Conservation (phyloP, 176 grass and related monocot genomes). For the Zizania latifolia region DNA sequence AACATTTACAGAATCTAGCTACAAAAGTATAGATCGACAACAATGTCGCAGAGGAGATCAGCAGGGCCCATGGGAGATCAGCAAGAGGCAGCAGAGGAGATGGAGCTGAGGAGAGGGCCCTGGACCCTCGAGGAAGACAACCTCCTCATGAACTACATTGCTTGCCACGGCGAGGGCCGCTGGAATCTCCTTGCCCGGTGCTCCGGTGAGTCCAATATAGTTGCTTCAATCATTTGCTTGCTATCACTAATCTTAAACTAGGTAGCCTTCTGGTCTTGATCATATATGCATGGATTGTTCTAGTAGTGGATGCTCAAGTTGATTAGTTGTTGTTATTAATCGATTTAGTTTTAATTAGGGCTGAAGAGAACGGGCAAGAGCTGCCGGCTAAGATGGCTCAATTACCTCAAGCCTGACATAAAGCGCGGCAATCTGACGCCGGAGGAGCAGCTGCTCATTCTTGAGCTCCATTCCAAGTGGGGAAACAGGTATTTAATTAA, state of each 20-base stretch:
- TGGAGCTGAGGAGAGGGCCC: slow-evolving; percentile 70
- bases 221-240: no score
- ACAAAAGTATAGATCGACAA: slow-evolving; percentile 10
- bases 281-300: no score
- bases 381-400: slow-evolving; percentile 79
- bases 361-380: slow-evolving; percentile 93
- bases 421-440: slow-evolving; percentile 76
- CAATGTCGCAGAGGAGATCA: slow-evolving; percentile 70
- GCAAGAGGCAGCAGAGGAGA: slow-evolving; percentile 50
- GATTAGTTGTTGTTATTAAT: no score
- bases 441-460: slow-evolving; percentile 86
- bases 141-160: slow-evolving; percentile 92
- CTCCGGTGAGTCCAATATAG: slow-evolving; percentile 61
- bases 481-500: slow-evolving; percentile 56
- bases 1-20: neutral
- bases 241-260: no score
- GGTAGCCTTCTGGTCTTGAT: no score
- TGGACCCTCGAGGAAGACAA: slow-evolving; percentile 89
- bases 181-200: slow-evolving; percentile 88
- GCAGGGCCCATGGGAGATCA: slow-evolving; percentile 32
- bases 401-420: slow-evolving; percentile 91
- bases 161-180: slow-evolving; percentile 78
- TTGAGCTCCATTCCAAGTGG: slow-evolving; percentile 95
- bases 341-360: no score
- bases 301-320: no score